Percentiles rank a stretch among this genome's conserved stretches.
Evolutionary conservation across 768 basidiomycete genomes (phyloP).

Genomic region (Asterophora parasitica): DNA sequence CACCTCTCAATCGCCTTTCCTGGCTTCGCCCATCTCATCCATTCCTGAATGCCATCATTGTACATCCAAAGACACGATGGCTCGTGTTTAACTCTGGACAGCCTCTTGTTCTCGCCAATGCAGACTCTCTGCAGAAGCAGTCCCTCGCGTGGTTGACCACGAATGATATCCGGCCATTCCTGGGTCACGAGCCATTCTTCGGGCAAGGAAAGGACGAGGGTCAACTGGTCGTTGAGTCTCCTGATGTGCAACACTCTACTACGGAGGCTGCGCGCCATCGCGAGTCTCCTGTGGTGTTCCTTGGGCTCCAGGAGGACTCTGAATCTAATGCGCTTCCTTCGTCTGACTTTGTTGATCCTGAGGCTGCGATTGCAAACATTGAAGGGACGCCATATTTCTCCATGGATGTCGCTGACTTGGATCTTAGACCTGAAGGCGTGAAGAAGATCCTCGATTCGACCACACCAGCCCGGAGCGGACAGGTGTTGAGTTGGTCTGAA

Average conservation of each 20-base stretch:
- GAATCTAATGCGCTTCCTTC: constrained; percentile 54
- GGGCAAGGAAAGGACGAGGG: constrained; percentile 57
- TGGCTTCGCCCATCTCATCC: constrained; percentile 73
- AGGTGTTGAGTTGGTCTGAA: constrained; percentile 55
- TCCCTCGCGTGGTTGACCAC: constrained; percentile 54
- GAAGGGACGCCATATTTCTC: constrained; percentile 86
- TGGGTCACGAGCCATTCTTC: constrained; percentile 68
- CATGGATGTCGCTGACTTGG: constrained; percentile 61
- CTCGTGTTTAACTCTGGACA: constrained; percentile 70
- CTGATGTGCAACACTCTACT: constrained; percentile 28
- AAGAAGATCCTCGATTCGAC: constrained; percentile 35
- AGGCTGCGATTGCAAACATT: constrained; percentile 50
- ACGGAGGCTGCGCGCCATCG: constrained; percentile 57
- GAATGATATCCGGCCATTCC: constrained; percentile 53
- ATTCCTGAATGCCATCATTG: constrained; percentile 71
- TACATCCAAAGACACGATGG: constrained; percentile 63
- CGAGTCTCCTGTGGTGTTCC: constrained; percentile 64
- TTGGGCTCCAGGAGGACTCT: constrained; percentile 66
- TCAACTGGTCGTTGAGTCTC: constrained; percentile 24
- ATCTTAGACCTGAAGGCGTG: constrained; percentile 28
- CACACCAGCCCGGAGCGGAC: constrained; percentile 33
- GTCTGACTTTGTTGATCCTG: constrained; percentile 56
- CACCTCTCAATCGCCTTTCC: constrained; percentile 74
- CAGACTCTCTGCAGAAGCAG: constrained; percentile 26
- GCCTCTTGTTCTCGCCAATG: constrained; percentile 51